Conservation (phyloP, 2,329 filamentous ascomycete genomes). For the Diaporthe sp. region DNA sequence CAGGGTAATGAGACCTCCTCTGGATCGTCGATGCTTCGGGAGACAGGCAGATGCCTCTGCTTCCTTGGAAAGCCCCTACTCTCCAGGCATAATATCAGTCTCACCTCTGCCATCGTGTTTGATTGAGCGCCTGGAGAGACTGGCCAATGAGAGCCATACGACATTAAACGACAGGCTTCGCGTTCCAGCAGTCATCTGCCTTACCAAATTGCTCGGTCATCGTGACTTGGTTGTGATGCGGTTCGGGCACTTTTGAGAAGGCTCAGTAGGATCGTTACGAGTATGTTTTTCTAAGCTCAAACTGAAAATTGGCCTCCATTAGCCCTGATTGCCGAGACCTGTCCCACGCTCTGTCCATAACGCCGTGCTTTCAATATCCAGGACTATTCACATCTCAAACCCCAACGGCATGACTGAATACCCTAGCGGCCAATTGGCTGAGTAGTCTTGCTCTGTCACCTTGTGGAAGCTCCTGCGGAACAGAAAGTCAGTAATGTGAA, state of each 20-base stretch:
- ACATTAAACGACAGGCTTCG: background rate
- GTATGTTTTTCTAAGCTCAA: background rate
- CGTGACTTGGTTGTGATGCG: background rate
- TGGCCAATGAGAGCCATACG: background rate
- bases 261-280: background rate
- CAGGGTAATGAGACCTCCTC: no score
- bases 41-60: background rate
- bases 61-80: no score
- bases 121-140: no score
- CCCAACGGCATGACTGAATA: constrained; percentile 84
- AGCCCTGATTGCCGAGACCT: background rate
- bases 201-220: background rate
- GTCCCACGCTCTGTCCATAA: constrained; percentile 23
- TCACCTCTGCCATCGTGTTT: background rate
- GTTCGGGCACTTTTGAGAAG: background rate
- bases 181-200: background rate
- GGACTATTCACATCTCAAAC: constrained; percentile 47
- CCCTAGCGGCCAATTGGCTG: constrained; percentile 85
- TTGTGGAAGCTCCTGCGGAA: constrained; percentile 79
- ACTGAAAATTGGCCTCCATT: background rate
- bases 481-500: constrained; percentile 26
- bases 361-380: constrained; percentile 33
- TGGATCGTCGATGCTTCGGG: background rate
- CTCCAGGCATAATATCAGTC: background rate
- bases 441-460: constrained; percentile 84